Base-by-base conservation (phyloP, 805 yeast species). In the Wickerhamomyces rabaulensis region DNA sequence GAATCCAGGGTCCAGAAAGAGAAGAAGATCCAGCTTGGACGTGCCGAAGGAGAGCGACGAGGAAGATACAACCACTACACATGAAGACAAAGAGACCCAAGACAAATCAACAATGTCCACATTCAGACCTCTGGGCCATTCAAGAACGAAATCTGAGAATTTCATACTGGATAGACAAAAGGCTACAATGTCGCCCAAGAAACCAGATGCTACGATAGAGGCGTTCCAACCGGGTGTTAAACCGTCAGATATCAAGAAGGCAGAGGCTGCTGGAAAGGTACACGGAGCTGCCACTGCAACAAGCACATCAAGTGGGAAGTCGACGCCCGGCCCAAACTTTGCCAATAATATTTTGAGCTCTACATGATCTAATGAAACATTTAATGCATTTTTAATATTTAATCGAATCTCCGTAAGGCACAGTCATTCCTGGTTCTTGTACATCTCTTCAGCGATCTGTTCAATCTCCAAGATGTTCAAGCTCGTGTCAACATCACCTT, bases 391-490 rank as follows among this genome's bases (percentile, higher is more conserved):
- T 21, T 20, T 19, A 37, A 20, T 20, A n/a, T n/a, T n/a, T n/a
- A n/a, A n/a, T n/a, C n/a, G n/a, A n/a, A n/a, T n/a, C n/a, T n/a
- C n/a, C n/a, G n/a, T n/a, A n/a, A n/a, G n/a, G n/a, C n/a, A n/a
- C 15, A 26, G 19, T 40, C 27, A 25, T 10, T 25, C 27, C 10
- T 27, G 21, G 13, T 22, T 23, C 5, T 31, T 45, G 41, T 68
- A 75, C 56, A 77, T 74, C 19, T 66, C 69, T 50, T 80, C 83
- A 0, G 86, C 82, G 56, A 81, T 64, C 15, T 65, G 60, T 58
- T 83, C 88, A 47, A 83, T 74, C 50, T 84, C 89, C 9, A 52
- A 62, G 31, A 83, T 60, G 33, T 71, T 76, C 45, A 82, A 56
- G 9, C 69, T 75, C 21, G 70, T 68, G 53, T 58, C 68, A 54